Evolutionary conservation across 441 rosid genomes (phyloP), one percentile per base, ranked within the genome.

Genomic region (Mallotus japonicus): DNA sequence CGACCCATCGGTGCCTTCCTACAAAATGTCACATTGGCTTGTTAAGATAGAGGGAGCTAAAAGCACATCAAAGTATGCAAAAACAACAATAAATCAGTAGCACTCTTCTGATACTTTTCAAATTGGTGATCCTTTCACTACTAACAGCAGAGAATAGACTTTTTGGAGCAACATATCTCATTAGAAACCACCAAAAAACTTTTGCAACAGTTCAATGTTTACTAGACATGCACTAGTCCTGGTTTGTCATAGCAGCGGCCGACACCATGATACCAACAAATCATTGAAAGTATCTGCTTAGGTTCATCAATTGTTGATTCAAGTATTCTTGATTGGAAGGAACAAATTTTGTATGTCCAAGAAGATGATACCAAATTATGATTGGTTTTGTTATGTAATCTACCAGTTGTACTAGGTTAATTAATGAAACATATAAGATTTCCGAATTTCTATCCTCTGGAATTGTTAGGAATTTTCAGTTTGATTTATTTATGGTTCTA

Each of bases 1-100:
- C 99, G 63, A 95, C 97, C 98, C 98, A 93, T 69, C 97, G 83
- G 75, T 93, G 97, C 76, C 99, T 87, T 77, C 98, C 99, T 93
- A 75, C 72, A 78, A 67, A 67, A 59, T 44, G 44, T 51, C 75
- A 53, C 22, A 73, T 61, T 46, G 51, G 1, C 24, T 54, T 8
- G 14, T 54, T 50, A 50, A 71, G 56, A 72, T 55, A 75, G 6
- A 75, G 68, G 53, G 49, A 44, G 56, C 42, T 51, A 55, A 46
- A 63, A 64, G 57, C 16, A 49, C 24, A 28, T 17, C 17, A n/a
- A 14, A 11, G 28, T 40, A 17, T 34, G 16, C 11, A 2, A 2
- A 59, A 37, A 76, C 14, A 69, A 22, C 13, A 46, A 7, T 46
- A 32, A 58, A 76, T 53, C 47, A 72, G 11, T 42, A 11, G 20